phyloP scores from a whole-genome alignment of 192 early-diverging fungal genomes.

The Coemansia sp. region DNA sequence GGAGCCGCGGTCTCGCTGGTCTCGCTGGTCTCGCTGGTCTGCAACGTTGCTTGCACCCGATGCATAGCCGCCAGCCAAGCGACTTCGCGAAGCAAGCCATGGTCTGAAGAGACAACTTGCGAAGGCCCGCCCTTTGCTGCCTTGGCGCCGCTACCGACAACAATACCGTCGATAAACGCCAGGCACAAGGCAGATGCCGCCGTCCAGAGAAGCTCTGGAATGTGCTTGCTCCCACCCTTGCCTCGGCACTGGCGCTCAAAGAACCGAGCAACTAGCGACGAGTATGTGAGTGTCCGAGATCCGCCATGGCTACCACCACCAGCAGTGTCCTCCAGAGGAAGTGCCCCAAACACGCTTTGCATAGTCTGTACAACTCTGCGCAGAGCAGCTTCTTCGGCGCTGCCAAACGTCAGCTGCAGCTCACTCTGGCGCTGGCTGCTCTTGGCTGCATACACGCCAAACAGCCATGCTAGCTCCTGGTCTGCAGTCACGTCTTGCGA shows the following conservation, averaged over 20 bases:
- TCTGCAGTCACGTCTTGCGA: conserved; percentile 7
- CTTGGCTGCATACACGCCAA: conserved; percentile 24
- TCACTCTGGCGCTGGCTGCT: neutral
- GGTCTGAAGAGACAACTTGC: conserved; percentile 8
- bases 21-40: neutral
- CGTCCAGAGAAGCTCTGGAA: conserved; percentile 38
- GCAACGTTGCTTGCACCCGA: conserved; percentile 9
- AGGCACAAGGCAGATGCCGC: conserved; percentile 7
- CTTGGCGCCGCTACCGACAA: neutral
- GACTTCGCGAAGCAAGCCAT: conserved; percentile 24
- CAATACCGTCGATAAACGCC: conserved; percentile 20
- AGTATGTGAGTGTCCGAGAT: conserved; percentile 1
- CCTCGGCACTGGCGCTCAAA: conserved; percentile 22
- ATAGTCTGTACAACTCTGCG: neutral
- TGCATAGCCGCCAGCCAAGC: conserved; percentile 46
- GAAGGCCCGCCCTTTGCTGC: neutral
- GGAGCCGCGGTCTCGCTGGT: too few species aligned
- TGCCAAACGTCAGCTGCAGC: conserved; percentile 7
- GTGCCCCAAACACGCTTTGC: conserved; percentile 8
- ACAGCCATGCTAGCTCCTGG: conserved; percentile 13
- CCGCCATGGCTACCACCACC: neutral
- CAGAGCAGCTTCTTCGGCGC: conserved; percentile 3
- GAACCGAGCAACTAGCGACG: conserved; percentile 18
- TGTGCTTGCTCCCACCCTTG: neutral
- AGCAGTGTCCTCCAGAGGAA: neutral